phyloP scores from a whole-genome alignment of 2,329 filamentous ascomycete genomes.

The Xylaria sp. region DNA sequence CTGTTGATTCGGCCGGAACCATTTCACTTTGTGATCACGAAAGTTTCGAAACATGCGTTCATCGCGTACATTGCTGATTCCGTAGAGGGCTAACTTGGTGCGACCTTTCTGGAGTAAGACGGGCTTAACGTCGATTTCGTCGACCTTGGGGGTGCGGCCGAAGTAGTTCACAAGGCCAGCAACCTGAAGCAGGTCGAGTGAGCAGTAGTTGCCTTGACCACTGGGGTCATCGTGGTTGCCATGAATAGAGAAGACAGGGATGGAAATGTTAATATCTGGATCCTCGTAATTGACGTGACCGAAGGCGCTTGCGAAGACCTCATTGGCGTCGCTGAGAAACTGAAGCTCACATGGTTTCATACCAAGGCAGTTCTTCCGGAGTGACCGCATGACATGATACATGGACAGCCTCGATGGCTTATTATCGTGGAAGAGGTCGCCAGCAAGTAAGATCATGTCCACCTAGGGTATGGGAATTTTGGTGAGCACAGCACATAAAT shows the following conservation, averaged over 20 bases:
- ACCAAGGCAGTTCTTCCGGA: constrained; percentile 92
- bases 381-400: constrained; percentile 95
- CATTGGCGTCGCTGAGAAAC: constrained; percentile 90
- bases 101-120: constrained; percentile 91
- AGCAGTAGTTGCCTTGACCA: constrained; percentile 92
- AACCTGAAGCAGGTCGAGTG: constrained; percentile 89
- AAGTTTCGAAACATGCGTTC: constrained; percentile 96
- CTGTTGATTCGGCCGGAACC: constrained; percentile 84
- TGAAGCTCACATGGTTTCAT: constrained; percentile 96
- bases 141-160: constrained; percentile 88
- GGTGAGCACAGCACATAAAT: constrained; percentile 24
- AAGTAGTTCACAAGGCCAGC: constrained; percentile 96
- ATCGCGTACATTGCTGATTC: constrained; percentile 94
- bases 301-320: constrained; percentile 90
- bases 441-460: constrained; percentile 95
- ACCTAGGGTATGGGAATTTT: constrained; percentile 61
- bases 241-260: constrained; percentile 97
- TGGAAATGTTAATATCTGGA: constrained; percentile 94
- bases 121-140: constrained; percentile 93
- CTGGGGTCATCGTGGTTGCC: constrained; percentile 98
- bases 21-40: constrained; percentile 90
- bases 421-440: constrained; percentile 98
- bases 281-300: constrained; percentile 98
- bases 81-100: constrained; percentile 93
- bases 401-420: constrained; percentile 95